These are phyloP conservation scores for Sugiyamaella grinbergsii DNA, from an alignment of 1,139 yeast genomes.

Conservation along the genomic window DNA sequence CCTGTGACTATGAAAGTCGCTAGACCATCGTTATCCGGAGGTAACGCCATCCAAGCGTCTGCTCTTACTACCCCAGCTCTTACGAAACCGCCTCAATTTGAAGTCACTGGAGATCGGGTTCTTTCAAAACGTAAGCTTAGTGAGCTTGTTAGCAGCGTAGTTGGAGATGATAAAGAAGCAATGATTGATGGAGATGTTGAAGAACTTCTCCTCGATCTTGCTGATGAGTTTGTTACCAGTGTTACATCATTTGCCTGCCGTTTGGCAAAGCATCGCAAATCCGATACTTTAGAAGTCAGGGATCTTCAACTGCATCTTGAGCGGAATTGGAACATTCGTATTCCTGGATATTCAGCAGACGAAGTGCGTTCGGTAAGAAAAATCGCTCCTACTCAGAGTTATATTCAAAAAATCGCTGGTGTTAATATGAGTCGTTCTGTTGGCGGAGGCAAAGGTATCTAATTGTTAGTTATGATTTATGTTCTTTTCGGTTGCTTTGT, in stretches of 20 bases:
- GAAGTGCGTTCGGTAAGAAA: constrained; percentile 84
- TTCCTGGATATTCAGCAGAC: constrained; percentile 92
- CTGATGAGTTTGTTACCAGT: constrained; percentile 91
- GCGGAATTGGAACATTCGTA: constrained; percentile 90
- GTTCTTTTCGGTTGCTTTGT: neutral
- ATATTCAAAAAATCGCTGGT: constrained; percentile 70
- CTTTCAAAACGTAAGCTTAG: constrained; percentile 84
- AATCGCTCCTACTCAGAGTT: constrained; percentile 72
- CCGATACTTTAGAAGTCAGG: constrained; percentile 82
- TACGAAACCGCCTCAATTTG: constrained; percentile 76
- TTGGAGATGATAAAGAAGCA: constrained; percentile 70
- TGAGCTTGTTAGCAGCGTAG: constrained; percentile 81
- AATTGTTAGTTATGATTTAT: neutral
- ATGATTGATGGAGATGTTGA: constrained; percentile 92
- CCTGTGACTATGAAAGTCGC: constrained; percentile 64
- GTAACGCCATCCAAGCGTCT: constrained; percentile 71
- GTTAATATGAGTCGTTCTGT: constrained; percentile 52
- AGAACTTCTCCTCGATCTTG: constrained; percentile 83
- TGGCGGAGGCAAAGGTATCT: constrained; percentile 31
- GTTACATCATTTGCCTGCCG: constrained; percentile 94
- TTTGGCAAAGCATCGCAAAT: constrained; percentile 89
- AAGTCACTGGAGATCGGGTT: constrained; percentile 75
- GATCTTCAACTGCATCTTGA: constrained; percentile 93
- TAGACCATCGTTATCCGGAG: constrained; percentile 84
- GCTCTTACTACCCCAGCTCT: constrained; percentile 75